These are phyloP conservation scores for Beauveria pseudobassiana DNA, from an alignment of 2,329 filamentous ascomycete genomes.

Conservation along the genomic window DNA sequence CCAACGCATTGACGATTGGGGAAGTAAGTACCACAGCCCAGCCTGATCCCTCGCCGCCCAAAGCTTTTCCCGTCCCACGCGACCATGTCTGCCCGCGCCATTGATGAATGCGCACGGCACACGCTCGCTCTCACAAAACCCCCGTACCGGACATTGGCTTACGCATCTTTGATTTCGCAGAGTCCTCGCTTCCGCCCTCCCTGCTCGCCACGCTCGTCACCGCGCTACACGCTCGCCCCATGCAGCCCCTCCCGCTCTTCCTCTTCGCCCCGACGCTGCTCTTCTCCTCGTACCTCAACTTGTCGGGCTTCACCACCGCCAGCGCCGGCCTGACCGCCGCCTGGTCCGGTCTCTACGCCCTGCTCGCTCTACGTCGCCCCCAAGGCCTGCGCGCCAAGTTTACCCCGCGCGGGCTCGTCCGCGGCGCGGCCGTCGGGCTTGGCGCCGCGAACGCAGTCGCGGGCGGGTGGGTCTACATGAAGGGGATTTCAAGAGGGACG, in stretches of 20 bases:
- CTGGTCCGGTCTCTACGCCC: slow-evolving; percentile 49
- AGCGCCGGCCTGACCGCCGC: slow-evolving; percentile 48
- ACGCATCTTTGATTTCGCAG: slow-evolving; percentile 24
- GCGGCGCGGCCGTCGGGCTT: slow-evolving; percentile 42
- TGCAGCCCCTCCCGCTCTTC: slow-evolving; percentile 44
- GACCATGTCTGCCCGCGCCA: not conserved
- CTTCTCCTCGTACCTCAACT: slow-evolving; percentile 51
- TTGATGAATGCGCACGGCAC: not conserved
- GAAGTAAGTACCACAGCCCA: slow-evolving; percentile 33
- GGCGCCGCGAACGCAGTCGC: slow-evolving; percentile 41
- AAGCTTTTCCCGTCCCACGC: not conserved
- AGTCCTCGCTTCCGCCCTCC: slow-evolving; percentile 45
- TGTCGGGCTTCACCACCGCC: slow-evolving; percentile 51
- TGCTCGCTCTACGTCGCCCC: slow-evolving; percentile 44
- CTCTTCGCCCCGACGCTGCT: slow-evolving; percentile 45
- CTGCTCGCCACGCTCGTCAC: slow-evolving; percentile 49
- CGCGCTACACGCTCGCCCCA: slow-evolving; percentile 47
- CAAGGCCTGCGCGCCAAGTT: slow-evolving; percentile 35
- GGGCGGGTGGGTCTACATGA: slow-evolving; percentile 45
- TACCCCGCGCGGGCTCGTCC: slow-evolving; percentile 41
- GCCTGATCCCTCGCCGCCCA: not conserved
- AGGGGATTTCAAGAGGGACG: slow-evolving; percentile 42
- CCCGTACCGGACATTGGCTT: not conserved
- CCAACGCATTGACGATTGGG: slow-evolving; percentile 37
- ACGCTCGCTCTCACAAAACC: too few relatives aligned